phyloP scores from a whole-genome alignment of 768 basidiomycete species.

The Mycena kentingensis region DNA sequence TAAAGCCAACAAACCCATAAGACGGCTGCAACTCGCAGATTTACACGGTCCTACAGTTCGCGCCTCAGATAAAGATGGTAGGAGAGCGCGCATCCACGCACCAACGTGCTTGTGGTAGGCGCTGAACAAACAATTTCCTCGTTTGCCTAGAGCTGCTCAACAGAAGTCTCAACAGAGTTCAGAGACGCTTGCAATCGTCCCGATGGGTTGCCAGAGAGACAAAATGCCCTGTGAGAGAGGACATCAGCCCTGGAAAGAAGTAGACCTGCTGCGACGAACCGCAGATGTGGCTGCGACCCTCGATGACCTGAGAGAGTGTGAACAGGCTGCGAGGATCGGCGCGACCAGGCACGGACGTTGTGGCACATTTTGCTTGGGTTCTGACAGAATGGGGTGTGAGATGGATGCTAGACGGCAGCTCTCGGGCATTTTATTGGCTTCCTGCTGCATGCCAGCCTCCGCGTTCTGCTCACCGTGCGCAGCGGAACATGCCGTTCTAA shows the following conservation, averaged over 20 bases:
- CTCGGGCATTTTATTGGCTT: constrained; percentile 18
- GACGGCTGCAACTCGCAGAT: constrained; percentile 54
- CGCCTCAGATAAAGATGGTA: not conserved
- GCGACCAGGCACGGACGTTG: constrained; percentile 52
- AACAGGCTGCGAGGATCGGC: constrained; percentile 5
- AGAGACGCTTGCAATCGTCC: constrained; percentile 59
- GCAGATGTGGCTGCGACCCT: constrained; percentile 74
- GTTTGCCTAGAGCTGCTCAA: constrained; percentile 31
- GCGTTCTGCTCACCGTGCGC: constrained; percentile 42
- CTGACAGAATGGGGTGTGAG: constrained; percentile 19
- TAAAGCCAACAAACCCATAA: constrained; percentile 47
- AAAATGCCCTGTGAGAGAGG: not conserved
- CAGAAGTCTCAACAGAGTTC: too few relatives aligned
- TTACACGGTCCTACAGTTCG: constrained; percentile 40
- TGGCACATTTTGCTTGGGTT: constrained; percentile 73
- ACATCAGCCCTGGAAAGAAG: not conserved
- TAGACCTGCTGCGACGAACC: constrained; percentile 39
- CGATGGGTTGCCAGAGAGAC: constrained; percentile 66
- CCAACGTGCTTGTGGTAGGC: constrained; percentile 61
- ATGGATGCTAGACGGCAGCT: constrained; percentile 22
- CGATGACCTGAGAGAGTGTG: constrained; percentile 56
- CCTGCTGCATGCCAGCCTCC: constrained; percentile 41
- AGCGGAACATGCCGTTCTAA: constrained; percentile 39
- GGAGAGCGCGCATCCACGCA: constrained; percentile 26
- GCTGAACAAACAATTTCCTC: constrained; percentile 70